These are phyloP conservation scores for Sequoia sempervirens DNA, from an alignment of 75 land plant species.

Conservation along the genomic window DNA sequence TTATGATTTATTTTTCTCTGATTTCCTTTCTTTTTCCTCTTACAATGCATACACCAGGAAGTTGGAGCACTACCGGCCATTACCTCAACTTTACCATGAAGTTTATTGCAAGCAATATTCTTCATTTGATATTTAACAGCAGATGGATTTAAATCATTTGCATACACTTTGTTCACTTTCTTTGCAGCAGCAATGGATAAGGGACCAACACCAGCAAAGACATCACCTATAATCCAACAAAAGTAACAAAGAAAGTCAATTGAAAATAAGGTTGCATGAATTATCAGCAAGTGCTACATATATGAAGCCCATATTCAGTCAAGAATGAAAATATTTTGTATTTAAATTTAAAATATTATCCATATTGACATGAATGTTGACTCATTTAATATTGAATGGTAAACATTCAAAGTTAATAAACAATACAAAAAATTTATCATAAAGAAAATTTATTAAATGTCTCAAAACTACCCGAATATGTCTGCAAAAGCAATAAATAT, in stretches of 20 bases:
- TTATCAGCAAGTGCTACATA: not conserved
- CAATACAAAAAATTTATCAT: not conserved
- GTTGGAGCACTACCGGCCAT: not conserved
- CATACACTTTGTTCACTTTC: slow-evolving; percentile 84
- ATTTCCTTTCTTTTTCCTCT: not conserved
- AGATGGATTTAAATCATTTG: slow-evolving; percentile 83
- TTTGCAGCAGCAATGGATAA: slow-evolving; percentile 74
- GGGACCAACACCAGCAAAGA: slow-evolving; percentile 89
- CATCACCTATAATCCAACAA: slow-evolving; percentile 65
- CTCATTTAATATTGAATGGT: not conserved
- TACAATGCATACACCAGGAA: not conserved
- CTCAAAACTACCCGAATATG: not conserved
- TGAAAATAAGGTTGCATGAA: not conserved
- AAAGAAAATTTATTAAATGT: not conserved
- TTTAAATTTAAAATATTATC: not conserved
- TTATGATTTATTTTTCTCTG: not conserved
- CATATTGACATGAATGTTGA: not conserved
- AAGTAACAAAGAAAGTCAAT: not conserved
- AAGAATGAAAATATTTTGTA: not conserved
- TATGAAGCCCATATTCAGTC: not conserved
- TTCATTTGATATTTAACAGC: slow-evolving; percentile 75
- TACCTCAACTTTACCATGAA: slow-evolving; percentile 81
- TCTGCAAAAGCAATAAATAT: not conserved
- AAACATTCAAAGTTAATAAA: not conserved
- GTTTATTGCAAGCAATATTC: slow-evolving; percentile 64